A percentile compares a stretch with the other conserved stretches of the same genome.
Evolutionary conservation across 768 basidiomycete genomes (phyloP).

Genomic region (Tylopilus plumbeoviolaceoides): DNA sequence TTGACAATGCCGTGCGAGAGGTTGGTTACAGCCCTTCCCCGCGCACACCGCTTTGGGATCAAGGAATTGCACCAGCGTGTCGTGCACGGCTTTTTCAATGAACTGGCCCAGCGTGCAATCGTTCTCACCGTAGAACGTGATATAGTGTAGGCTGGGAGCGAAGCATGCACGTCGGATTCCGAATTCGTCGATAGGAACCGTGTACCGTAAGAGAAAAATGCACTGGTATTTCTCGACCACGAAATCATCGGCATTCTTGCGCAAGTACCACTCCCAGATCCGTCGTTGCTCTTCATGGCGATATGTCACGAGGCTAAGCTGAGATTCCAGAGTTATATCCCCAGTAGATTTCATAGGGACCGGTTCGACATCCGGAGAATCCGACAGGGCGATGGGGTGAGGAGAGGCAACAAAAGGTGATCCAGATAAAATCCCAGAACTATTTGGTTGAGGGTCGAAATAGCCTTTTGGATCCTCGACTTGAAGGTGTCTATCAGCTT

Average conservation of each 20-base stretch:
- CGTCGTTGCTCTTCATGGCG: conserved; percentile 84
- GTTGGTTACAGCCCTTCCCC: conserved; percentile 81
- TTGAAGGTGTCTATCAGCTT: conserved; percentile 23
- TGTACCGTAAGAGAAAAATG: conserved; percentile 76
- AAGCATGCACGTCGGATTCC: conserved; percentile 72
- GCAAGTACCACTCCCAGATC: conserved; percentile 94
- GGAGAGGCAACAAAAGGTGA: conserved; percentile 32
- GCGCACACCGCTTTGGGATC: conserved; percentile 76
- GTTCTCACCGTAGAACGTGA: conserved; percentile 90
- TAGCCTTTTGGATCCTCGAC: conserved; percentile 37
- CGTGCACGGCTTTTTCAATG: conserved; percentile 74
- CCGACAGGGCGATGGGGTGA: conserved; percentile 24
- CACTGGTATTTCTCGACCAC: conserved; percentile 92
- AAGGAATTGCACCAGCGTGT: conserved; percentile 63
- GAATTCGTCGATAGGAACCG: conserved; percentile 68
- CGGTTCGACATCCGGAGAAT: conserved; percentile 37
- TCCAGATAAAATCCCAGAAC: conserved; percentile 27
- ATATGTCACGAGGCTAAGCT: conserved; percentile 64
- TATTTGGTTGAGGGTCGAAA: conserved; percentile 37
- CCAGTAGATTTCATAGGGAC: conserved; percentile 50
- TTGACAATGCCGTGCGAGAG: conserved; percentile 78
- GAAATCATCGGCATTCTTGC: conserved; percentile 82
- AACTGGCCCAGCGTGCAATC: conserved; percentile 92
- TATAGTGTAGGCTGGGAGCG: conserved; percentile 64
- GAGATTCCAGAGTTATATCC: conserved; percentile 75